Percentiles rank a stretch among this genome's conserved stretches.
Conservation (phyloP, 2,329 filamentous ascomycete species). For the Nannizziopsis barbatae region DNA sequence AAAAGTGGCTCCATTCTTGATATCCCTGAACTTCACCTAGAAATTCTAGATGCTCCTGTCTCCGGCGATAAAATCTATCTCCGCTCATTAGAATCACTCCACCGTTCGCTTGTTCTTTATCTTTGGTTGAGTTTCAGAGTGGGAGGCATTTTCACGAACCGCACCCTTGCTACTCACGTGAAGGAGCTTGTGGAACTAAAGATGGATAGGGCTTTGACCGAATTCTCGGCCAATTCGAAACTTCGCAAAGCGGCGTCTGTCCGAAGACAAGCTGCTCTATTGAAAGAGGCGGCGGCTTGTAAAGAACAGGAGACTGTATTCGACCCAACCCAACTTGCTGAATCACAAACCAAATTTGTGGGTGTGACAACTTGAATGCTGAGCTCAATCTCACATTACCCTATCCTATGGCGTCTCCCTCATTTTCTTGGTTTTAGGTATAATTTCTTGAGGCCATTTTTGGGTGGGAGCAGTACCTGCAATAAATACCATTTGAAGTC, state of each 20-base stretch:
- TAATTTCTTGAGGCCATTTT: not conserved
- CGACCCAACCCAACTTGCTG: not conserved
- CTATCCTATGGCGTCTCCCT: not conserved
- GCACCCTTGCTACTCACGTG: conserved; percentile 64
- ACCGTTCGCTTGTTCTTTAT: conserved; percentile 74
- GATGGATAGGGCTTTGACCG: conserved; percentile 54
- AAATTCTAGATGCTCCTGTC: conserved; percentile 53
- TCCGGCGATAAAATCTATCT: conserved; percentile 48
- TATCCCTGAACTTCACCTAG: conserved; percentile 58
- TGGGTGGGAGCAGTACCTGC: not conserved
- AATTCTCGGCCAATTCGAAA: conserved; percentile 42
- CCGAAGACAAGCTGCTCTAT: conserved; percentile 27
- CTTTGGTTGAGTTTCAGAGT: conserved; percentile 91
- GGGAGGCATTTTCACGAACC: conserved; percentile 63
- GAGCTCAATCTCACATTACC: not conserved
- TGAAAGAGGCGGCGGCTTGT: conserved; percentile 27
- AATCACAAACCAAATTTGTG: not conserved
- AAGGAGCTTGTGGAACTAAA: conserved; percentile 66
- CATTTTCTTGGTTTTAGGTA: no score
- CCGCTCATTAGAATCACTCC: conserved; percentile 59
- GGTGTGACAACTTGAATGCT: not conserved
- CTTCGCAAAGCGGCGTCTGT: conserved; percentile 30
- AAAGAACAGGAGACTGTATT: not conserved
- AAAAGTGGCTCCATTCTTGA: conserved; percentile 58
- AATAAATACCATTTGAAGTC: no score